Percentiles rank a stretch among this genome's conserved stretches.
These are phyloP conservation scores for Xylariaceae sp. DNA, from an alignment of 2,329 filamentous ascomycete genomes.

Conservation along the genomic window DNA sequence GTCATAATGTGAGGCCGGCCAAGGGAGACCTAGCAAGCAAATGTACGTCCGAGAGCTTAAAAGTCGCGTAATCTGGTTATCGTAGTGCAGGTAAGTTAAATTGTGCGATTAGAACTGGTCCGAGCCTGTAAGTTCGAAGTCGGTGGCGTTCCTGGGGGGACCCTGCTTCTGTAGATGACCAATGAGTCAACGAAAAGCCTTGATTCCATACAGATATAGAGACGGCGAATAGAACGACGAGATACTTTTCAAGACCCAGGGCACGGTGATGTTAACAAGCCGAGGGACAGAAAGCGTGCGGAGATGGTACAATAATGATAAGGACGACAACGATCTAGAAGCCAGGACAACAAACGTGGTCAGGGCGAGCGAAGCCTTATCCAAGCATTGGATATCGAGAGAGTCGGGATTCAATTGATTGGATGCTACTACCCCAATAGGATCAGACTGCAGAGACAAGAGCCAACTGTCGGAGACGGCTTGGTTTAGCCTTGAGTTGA, in stretches of 20 bases:
- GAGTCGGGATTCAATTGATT: conserved; percentile 14
- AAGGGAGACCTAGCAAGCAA: not conserved
- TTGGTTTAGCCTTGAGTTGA: not conserved
- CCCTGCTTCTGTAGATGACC: conserved; percentile 5
- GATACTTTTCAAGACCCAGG: not conserved
- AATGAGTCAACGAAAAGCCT: conserved; percentile 4
- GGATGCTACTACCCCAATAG: conserved; percentile 6
- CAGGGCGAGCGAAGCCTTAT: conserved; percentile 4
- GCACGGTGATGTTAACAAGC: conserved; percentile 1
- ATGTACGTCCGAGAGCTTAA: not conserved
- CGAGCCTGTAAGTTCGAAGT: not conserved
- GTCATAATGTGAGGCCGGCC: conserved; percentile 21
- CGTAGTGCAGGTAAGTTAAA: conserved; percentile 11
- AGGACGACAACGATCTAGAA: not conserved
- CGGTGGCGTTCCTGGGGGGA: not conserved
- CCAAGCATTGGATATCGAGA: conserved; percentile 2
- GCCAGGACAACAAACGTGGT: not conserved
- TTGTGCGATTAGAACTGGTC: conserved; percentile 6
- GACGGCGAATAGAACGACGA: not conserved
- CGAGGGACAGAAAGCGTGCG: not conserved
- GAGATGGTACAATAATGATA: not conserved
- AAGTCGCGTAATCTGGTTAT: conserved; percentile 6
- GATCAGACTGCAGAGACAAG: conserved; percentile 11
- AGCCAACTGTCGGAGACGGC: conserved; percentile 6
- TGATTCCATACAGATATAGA: not conserved